Percentiles rank a stretch among this genome's conserved stretches.
Evolutionary conservation across 495 filamentous ascomycete species (phyloP).

Genomic region (Friedmanniomyces endolithicus): DNA sequence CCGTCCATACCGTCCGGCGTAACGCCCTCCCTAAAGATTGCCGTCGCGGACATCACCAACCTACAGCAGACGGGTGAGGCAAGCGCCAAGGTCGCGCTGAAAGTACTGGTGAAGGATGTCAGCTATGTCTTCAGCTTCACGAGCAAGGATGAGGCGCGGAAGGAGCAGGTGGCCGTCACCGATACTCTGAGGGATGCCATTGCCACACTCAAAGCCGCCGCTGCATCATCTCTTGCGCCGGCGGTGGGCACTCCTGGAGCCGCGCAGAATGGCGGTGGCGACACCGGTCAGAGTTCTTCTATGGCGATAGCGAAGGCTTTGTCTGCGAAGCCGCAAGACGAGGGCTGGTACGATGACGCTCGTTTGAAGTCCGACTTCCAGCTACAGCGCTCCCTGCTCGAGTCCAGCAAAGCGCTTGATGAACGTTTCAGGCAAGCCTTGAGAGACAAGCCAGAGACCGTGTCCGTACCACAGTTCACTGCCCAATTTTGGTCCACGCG

Average conservation of each 20-base stretch:
- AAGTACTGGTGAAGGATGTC: constrained; percentile 63
- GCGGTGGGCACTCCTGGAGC: constrained; percentile 27
- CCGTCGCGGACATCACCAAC: constrained; percentile 70
- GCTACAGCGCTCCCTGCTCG: constrained; percentile 75
- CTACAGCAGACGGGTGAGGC: constrained; percentile 82
- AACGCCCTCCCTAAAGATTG: constrained; percentile 50
- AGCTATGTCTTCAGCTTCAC: constrained; percentile 81
- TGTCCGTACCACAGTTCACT: constrained; percentile 65
- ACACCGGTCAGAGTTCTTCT: constrained; percentile 35
- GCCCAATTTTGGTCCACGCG: constrained; percentile 87
- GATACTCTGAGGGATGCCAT: constrained; percentile 67
- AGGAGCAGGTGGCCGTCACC: constrained; percentile 73
- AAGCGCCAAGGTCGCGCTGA: constrained; percentile 77
- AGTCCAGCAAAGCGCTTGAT: constrained; percentile 55
- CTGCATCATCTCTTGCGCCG: constrained; percentile 22
- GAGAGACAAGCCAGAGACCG: constrained; percentile 63
- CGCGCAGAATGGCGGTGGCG: constrained; percentile 23
- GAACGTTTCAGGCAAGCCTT: constrained; percentile 72
- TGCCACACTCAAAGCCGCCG: constrained; percentile 49
- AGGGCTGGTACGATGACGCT: constrained; percentile 63
- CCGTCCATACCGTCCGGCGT: constrained; percentile 45
- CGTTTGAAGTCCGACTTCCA: constrained; percentile 58
- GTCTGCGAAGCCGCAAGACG: constrained; percentile 31
- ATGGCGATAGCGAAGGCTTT: constrained; percentile 50
- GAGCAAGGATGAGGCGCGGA: constrained; percentile 56